These are phyloP conservation scores for Penicillium ochrochloron DNA, from an alignment of 495 filamentous ascomycete genomes.

Conservation along the genomic window DNA sequence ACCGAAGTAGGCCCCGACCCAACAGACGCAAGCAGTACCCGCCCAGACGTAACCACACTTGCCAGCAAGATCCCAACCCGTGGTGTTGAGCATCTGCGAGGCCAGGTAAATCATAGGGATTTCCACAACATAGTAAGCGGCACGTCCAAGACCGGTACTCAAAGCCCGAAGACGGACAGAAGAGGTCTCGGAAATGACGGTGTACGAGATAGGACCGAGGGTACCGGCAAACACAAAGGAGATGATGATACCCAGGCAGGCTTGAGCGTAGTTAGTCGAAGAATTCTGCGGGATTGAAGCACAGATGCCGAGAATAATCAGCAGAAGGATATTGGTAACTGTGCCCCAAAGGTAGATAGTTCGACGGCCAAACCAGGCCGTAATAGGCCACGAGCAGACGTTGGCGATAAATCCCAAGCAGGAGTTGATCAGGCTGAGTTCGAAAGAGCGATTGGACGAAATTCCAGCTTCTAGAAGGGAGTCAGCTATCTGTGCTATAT, in stretches of 20 bases:
- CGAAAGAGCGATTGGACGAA: slow-evolving; percentile 31
- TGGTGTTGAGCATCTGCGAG: slow-evolving; percentile 52
- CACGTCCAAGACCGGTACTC: slow-evolving; percentile 59
- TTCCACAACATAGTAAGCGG: slow-evolving; percentile 45
- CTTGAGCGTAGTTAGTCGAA: slow-evolving; percentile 50
- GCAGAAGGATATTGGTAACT: slow-evolving; percentile 37
- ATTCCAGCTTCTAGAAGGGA: slow-evolving; percentile 29
- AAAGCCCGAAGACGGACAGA: slow-evolving; percentile 54
- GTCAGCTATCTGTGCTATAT: too few species aligned
- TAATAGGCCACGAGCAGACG: slow-evolving; percentile 27
- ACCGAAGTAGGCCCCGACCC: slow-evolving; percentile 31
- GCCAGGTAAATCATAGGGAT: slow-evolving; percentile 59
- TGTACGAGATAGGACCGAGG: slow-evolving; percentile 56
- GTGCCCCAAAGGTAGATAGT: slow-evolving; percentile 53
- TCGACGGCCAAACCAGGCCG: slow-evolving; percentile 49
- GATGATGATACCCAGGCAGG: slow-evolving; percentile 56
- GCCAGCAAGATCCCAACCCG: slow-evolving; percentile 33
- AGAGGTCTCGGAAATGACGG: slow-evolving; percentile 61
- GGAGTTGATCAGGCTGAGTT: slow-evolving; percentile 44
- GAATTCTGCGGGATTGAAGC: slow-evolving; percentile 42
- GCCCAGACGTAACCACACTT: slow-evolving; percentile 49
- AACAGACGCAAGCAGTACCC: slow-evolving; percentile 27
- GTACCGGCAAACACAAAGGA: slow-evolving; percentile 50
- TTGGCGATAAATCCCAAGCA: slow-evolving; percentile 43
- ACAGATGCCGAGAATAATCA: slow-evolving; percentile 47